Base-by-base conservation (phyloP, 2,329 filamentous ascomycete genomes). In the Hansfordia pulvinata region DNA sequence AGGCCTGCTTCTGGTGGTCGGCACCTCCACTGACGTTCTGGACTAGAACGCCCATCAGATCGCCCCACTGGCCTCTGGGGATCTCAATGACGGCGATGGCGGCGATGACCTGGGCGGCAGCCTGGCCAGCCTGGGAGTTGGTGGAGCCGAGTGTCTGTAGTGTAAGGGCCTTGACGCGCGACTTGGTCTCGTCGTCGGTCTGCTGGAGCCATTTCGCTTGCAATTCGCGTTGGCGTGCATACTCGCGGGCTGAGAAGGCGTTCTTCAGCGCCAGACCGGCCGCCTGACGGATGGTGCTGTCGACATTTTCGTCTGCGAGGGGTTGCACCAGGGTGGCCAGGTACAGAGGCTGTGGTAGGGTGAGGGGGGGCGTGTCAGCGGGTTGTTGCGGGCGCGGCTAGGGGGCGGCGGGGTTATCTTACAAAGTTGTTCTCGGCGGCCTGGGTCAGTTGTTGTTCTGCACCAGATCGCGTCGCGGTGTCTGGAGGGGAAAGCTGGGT, bases 181-280 rank as follows among this genome's bases (percentile, higher is more conserved):
- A 67, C 70, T 93, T 94, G 46, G 85, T 81, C 34, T 80, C 74
- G 41, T 73, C 65, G 46, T 84, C 79, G 40, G 88, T 78, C 49
- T 81, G 75, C 52, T 77, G 72, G 35, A 90, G 64, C 90, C 90
- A 98, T 77, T 92, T 85, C 49, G 75, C 69, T 61, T 96, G 90
- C 31, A 96, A 73, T 52, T 92, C 81, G 49, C 82, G 78, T 58
- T 93, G 76, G 49, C 85, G 79, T 46, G 74, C 63, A 47, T 77
- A 77, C 57, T 98, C 90, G 65, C 90, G 80, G 47, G 86, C 82
- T 49, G 83, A 84, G 63, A 98, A 96, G 46, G 90, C 81, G 68
- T 98, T 98, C 64, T 98, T 98, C 49, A 98, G 67, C 42, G 90
- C 88, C 44, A 98, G 73, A 73, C 86, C 90, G 44, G 90, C 90